These are phyloP conservation scores for Annona cherimola DNA, from an alignment of 164 flowering plant genomes.

Conservation along the genomic window DNA sequence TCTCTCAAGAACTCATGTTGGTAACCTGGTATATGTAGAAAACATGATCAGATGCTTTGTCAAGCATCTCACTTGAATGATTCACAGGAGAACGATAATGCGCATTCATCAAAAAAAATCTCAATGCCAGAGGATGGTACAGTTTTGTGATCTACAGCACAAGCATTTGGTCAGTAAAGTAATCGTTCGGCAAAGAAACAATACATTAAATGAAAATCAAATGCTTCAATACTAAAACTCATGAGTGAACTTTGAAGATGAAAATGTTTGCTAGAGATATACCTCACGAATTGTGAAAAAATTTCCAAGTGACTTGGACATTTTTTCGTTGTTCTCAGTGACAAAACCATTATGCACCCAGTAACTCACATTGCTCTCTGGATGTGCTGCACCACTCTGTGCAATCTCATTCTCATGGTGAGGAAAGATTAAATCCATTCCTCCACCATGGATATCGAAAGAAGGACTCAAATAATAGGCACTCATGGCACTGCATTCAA, in stretches of 20 bases:
- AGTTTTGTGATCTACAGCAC: constrained; percentile 50
- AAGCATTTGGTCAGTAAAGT: background rate
- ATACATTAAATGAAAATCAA: no score
- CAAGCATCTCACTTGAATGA: constrained; percentile 59
- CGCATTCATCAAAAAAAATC: constrained; percentile 74
- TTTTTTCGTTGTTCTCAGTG: constrained; percentile 74
- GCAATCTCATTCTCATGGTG: constrained; percentile 98
- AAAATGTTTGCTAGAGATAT: constrained; percentile 3
- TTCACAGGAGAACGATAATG: constrained; percentile 89
- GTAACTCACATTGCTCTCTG: constrained; percentile 54
- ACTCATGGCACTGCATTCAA: constrained; percentile 99
- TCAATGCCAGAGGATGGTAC: constrained; percentile 87
- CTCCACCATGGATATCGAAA: constrained; percentile 98
- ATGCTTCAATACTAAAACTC: background rate
- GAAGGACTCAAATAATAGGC: constrained; percentile 54
- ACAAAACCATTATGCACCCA: constrained; percentile 98
- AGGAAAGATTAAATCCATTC: constrained; percentile 86
- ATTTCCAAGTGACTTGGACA: constrained; percentile 89
- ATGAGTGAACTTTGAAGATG: background rate
- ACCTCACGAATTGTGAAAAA: constrained; percentile 91
- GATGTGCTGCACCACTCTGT: constrained; percentile 84
- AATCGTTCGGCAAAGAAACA: background rate
- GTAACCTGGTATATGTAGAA: constrained; percentile 79
- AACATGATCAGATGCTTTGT: constrained; percentile 66
- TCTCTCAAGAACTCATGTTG: no score